Evolutionary conservation across 169 alveolate species (phyloP), one percentile per base, ranked within the genome.

Genomic region (Plasmodium adleri): DNA sequence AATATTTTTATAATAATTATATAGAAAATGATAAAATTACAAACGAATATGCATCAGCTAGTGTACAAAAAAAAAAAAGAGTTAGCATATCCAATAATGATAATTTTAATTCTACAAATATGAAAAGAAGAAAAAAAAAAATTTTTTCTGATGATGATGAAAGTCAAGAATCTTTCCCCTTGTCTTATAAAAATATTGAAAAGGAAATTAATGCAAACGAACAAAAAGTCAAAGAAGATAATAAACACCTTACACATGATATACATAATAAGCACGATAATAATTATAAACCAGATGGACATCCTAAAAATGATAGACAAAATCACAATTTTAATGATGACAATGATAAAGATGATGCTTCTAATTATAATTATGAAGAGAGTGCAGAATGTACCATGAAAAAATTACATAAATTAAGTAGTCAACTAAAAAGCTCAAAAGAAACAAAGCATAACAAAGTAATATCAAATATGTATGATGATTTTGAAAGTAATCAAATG

Each of bases 91-190:
- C 83, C 1, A 50, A 7, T 7, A 63, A 83, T 12, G 9, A 10
- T 28, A 7, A 68, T 66, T n/a, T 17, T 9, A 58, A 83, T 56
- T 3, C 20, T 28, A n/a, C 13, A 22, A 83, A 83, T 43, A 50
- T 20, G 43, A 83, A 68, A 68, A 83, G 54, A 62, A 83, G 91
- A 60, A 83, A 83, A 83, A 83, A 83, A 72, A 83, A 83, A 83
- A 67, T 56, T 9, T 49, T 68, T 59, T 17, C 39, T n/a, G 91
- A 83, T 83, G 91, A 83, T 58, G 76, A 83, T 32, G 73, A 68
- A 39, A 58, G 22, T 15, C 32, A 68, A 54, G 85, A 78, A 2
- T 3, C 67, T 15, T 64, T 47, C 32, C 43, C 15, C 39, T 22
- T n/a, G 6, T 66, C 76, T 13, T 64, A 64, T 52, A 78, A 78